phyloP scores from a whole-genome alignment of 257 asterid species.

The Solanum lignicaule region DNA sequence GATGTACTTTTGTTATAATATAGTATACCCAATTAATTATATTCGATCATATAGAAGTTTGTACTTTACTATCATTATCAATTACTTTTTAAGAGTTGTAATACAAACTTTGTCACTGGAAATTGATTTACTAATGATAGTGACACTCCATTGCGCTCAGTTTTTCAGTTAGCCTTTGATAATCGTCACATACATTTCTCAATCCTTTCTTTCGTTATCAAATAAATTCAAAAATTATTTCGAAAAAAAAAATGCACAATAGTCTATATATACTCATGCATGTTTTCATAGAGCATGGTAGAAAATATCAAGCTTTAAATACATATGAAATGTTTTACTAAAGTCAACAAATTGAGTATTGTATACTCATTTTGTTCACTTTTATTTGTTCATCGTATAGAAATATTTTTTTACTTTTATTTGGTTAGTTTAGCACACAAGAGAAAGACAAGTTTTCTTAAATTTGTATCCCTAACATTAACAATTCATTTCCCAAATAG shows the following conservation, averaged over 20 bases:
- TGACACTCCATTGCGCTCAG: background rate
- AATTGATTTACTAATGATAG: background rate
- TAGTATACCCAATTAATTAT: background rate
- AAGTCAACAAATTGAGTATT: background rate
- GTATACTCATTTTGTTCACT: background rate
- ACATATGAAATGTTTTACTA: background rate
- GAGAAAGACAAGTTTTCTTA: no score
- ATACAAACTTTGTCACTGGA: rapidly evolving
- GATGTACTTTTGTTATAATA: background rate
- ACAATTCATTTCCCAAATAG: no score
- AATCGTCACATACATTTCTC: background rate
- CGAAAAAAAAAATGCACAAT: background rate
- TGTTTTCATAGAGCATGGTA: no score
- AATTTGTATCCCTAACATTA: background rate
- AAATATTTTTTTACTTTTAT: no score
- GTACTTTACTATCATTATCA: background rate
- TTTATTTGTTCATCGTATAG: background rate
- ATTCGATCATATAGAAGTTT: background rate
- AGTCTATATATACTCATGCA: background rate
- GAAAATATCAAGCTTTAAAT: background rate
- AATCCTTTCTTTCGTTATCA: background rate
- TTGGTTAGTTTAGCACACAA: background rate
- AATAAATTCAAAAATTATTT: no score
- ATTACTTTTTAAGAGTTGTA: background rate
- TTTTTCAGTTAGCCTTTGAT: background rate